Percentiles rank a stretch among this genome's conserved stretches.
Conservation (phyloP, 331 rosid genomes). For the Dryas integrifolia region DNA sequence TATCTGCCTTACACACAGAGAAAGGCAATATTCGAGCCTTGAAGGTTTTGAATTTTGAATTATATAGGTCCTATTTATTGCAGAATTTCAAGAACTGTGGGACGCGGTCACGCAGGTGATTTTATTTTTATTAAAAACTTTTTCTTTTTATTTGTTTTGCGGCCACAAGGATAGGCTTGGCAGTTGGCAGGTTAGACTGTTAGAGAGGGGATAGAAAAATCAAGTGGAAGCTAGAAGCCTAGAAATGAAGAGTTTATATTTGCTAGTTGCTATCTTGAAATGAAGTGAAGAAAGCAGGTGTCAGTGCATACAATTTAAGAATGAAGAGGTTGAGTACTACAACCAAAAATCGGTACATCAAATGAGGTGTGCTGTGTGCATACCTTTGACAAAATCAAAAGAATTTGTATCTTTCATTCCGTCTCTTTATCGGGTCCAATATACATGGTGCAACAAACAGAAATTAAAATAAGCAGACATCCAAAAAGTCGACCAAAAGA, state of each 20-base stretch:
- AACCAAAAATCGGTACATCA: constrained; percentile 27
- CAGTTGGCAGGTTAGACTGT: not conserved
- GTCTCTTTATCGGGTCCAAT: constrained; percentile 68
- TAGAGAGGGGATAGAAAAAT: not conserved
- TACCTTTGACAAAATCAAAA: not conserved
- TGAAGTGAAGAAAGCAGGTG: not conserved
- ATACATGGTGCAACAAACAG: constrained; percentile 57
- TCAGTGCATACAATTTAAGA: not conserved
- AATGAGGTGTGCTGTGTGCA: not conserved
- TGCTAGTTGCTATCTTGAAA: not conserved
- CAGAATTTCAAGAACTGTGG: too few relatives aligned
- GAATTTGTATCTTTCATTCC: constrained; percentile 35
- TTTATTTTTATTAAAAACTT: too few relatives aligned
- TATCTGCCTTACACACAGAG: not conserved
- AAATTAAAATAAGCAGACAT: constrained; percentile 49
- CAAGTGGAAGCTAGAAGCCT: not conserved
- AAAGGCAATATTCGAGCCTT: not conserved
- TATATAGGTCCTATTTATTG: too few relatives aligned
- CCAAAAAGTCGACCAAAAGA: constrained; percentile 58
- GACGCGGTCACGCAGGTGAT: too few relatives aligned
- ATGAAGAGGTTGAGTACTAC: constrained; percentile 5
- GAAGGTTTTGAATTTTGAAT: too few relatives aligned
- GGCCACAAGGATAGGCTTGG: too few relatives aligned
- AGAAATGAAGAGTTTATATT: not conserved
- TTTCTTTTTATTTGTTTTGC: too few relatives aligned